A percentile compares a stretch with the other conserved stretches of the same genome.
Conservation (phyloP, 176 grass and related monocot genomes). For the Coix lacrymajobi region DNA sequence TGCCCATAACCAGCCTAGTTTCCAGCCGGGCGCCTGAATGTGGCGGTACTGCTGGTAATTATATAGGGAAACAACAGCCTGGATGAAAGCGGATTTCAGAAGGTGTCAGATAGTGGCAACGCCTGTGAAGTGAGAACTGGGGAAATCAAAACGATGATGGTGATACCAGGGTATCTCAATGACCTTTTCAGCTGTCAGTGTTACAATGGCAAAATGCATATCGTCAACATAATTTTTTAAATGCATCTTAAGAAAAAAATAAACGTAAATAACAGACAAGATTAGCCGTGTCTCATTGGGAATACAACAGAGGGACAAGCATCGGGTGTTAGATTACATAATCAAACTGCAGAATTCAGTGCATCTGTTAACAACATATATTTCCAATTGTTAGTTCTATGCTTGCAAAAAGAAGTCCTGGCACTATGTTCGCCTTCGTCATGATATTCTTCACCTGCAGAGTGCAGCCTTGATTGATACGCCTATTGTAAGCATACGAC, state of each 20-base stretch:
- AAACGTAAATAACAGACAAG: background rate
- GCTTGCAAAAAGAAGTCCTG: background rate
- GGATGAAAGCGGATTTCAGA: background rate
- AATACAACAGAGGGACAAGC: background rate
- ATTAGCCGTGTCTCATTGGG: background rate
- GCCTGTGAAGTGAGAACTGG: background rate
- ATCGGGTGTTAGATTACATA: background rate
- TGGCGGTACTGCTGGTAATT: constrained; percentile 87
- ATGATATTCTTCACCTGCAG: background rate
- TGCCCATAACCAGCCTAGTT: constrained; percentile 64
- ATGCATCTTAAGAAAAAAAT: background rate
- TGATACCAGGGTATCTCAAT: background rate
- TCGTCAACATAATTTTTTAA: background rate
- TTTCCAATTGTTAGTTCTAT: background rate
- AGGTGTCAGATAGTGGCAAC: background rate
- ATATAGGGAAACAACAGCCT: constrained; percentile 72
- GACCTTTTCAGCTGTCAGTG: background rate
- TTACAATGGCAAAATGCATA: background rate
- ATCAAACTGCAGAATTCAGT: background rate
- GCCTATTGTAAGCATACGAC: background rate
- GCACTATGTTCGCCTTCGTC: background rate
- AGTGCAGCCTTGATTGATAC: too few relatives aligned
- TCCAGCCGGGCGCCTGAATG: constrained; percentile 75
- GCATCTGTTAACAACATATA: background rate
- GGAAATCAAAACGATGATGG: background rate